Evolutionary conservation across 2,329 filamentous ascomycete species (phyloP).

Genomic region (Metarhizium rileyi): DNA sequence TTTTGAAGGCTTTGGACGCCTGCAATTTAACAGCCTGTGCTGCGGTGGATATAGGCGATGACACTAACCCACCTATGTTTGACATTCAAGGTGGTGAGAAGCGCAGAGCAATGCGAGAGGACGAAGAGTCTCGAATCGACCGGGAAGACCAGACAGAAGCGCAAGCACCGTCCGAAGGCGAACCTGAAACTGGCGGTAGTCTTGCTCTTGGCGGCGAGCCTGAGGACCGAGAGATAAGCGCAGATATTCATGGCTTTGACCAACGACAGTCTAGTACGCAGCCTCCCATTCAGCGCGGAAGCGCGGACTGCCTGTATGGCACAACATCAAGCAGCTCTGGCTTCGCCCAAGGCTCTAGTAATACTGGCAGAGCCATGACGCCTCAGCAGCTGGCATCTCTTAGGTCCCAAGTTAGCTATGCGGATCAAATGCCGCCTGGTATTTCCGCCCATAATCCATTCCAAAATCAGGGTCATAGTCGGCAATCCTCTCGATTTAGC

Average conservation of each 20-base stretch:
- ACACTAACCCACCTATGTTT: constrained; percentile 59
- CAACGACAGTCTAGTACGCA: constrained; percentile 60
- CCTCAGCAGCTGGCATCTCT: constrained; percentile 65
- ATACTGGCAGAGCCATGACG: constrained; percentile 62
- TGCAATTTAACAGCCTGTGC: constrained; percentile 22
- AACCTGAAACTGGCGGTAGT: constrained; percentile 71
- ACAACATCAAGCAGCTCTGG: constrained; percentile 36
- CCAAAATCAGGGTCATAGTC: constrained; percentile 59
- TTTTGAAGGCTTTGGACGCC: constrained; percentile 28
- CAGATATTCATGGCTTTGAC: constrained; percentile 41
- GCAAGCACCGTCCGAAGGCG: constrained; percentile 53
- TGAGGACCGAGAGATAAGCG: constrained; percentile 59
- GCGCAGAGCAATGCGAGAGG: constrained; percentile 66
- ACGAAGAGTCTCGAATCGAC: constrained; percentile 48
- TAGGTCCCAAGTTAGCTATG: constrained; percentile 50
- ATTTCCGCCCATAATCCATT: constrained; percentile 41
- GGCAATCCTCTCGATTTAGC: constrained; percentile 79
- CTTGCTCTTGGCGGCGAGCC: constrained; percentile 87
- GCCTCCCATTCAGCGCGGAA: constrained; percentile 63
- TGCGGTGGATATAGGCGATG: constrained; percentile 9
- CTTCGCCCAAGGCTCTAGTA: constrained; percentile 38
- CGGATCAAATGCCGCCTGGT: constrained; percentile 50
- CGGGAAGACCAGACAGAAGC: constrained; percentile 38
- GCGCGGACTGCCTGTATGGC: constrained; percentile 44
- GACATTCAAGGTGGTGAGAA: constrained; percentile 75